Percentiles rank a stretch among this genome's conserved stretches.
phyloP scores from a whole-genome alignment of 225 moss, liverwort and hornwort genomes.

The Neckera pumila region DNA sequence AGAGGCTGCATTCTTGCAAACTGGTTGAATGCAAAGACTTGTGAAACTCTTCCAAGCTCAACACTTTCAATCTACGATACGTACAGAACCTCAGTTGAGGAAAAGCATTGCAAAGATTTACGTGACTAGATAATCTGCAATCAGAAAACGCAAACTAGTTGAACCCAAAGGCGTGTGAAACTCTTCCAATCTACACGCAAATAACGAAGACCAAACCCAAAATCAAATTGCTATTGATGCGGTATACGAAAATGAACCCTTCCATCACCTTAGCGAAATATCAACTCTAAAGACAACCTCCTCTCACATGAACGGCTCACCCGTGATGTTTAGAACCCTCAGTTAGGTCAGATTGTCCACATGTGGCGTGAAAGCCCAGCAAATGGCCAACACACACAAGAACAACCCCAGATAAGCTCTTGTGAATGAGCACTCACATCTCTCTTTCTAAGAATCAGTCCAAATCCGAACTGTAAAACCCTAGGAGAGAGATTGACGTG shows the following conservation, averaged over 20 bases:
- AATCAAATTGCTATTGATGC: background rate
- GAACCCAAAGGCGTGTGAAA: too few relatives aligned
- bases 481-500: background rate
- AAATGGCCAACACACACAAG: background rate
- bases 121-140: background rate
- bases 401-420: background rate
- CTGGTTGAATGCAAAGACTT: background rate
- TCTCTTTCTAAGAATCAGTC: constrained; percentile 8
- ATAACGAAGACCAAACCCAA: background rate
- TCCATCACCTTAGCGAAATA: background rate
- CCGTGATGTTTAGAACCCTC: background rate
- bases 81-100: background rate
- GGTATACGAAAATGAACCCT: background rate
- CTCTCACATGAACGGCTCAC: background rate
- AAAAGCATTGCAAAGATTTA: background rate
- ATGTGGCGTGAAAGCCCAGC: background rate
- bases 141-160: too few relatives aligned
- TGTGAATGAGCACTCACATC: background rate
- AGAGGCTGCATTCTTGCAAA: background rate
- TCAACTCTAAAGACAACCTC: background rate
- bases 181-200: too few relatives aligned
- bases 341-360: constrained; percentile 10
- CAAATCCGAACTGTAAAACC: background rate
- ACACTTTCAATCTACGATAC: background rate
- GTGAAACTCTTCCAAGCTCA: background rate